These are phyloP conservation scores for Aspergillus bertholletiae DNA, from an alignment of 495 filamentous ascomycete genomes.

Conservation along the genomic window DNA sequence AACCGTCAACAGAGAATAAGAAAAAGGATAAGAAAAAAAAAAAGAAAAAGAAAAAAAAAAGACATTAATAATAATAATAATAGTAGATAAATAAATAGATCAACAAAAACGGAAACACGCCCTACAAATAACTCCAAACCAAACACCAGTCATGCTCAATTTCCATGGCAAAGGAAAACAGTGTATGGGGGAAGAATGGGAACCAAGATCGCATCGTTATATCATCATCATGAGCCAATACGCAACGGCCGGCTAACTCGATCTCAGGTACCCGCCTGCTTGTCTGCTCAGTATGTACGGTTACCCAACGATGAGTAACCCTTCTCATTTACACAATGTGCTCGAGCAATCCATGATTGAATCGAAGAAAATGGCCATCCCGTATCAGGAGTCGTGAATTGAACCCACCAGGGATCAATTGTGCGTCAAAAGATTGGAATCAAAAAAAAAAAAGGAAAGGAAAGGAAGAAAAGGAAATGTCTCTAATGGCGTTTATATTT, in stretches of 20 bases:
- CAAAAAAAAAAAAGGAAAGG: slow-evolving; percentile 6
- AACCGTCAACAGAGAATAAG: too few relatives aligned
- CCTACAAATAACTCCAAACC: not conserved
- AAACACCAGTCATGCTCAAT: not conserved
- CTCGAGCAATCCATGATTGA: slow-evolving; percentile 9
- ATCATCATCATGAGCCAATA: slow-evolving; percentile 8
- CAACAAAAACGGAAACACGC: not conserved
- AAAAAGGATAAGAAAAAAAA: not conserved
- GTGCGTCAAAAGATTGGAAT: slow-evolving; percentile 8
- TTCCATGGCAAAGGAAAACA: not conserved
- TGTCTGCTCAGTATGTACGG: slow-evolving; percentile 1
- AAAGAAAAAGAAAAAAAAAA: not conserved
- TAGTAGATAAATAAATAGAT: too few relatives aligned
- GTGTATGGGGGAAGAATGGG: not conserved
- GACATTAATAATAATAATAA: too few relatives aligned
- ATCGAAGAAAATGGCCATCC: not conserved
- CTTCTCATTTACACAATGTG: not conserved
- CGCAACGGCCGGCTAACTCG: not conserved
- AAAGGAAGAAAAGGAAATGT: not conserved
- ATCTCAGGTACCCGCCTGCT: slow-evolving; percentile 5
- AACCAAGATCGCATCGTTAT: not conserved
- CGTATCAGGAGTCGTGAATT: too few relatives aligned
- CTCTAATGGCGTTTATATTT: slow-evolving; percentile 44
- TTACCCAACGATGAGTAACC: slow-evolving; percentile 4
- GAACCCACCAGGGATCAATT: too few relatives aligned